phyloP scores from a whole-genome alignment of 2,329 filamentous ascomycete species.

The Onygena corvina region DNA sequence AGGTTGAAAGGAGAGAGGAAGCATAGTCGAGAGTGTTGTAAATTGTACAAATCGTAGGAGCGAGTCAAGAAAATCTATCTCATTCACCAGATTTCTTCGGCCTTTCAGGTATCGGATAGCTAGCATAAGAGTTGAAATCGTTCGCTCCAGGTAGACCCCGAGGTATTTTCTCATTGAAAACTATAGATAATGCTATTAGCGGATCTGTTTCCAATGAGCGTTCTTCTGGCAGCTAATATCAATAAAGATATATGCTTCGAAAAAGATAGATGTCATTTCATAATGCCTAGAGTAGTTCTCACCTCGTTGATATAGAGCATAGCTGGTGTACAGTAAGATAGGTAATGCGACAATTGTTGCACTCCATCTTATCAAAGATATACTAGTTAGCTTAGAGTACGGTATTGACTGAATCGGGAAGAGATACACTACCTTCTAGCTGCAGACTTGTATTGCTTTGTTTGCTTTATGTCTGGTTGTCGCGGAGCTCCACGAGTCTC shows the following conservation, averaged over 20 bases:
- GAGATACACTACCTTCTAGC: conserved; percentile 26
- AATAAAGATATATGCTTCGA: no score
- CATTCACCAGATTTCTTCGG: neutral
- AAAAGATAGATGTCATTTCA: no score
- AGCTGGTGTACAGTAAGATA: conserved; percentile 21
- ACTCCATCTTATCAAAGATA: conserved; percentile 17
- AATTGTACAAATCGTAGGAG: neutral
- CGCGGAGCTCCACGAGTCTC: neutral
- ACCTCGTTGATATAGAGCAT: conserved; percentile 21
- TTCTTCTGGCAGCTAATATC: no score
- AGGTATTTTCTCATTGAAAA: conserved; percentile 11
- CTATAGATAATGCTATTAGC: conserved; percentile 3
- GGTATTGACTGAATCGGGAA: neutral
- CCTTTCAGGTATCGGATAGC: neutral
- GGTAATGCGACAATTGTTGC: conserved; percentile 21
- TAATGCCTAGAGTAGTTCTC: conserved; percentile 3
- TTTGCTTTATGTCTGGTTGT: conserved; percentile 27
- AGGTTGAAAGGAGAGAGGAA: neutral
- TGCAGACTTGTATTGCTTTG: conserved; percentile 31
- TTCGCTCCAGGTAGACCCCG: conserved; percentile 11
- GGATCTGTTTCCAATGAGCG: no score
- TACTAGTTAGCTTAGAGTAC: neutral
- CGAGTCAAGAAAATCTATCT: neutral
- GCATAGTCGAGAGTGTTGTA: neutral
- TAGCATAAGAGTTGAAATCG: conserved; percentile 4